Conservation (phyloP, 495 filamentous ascomycete species). For the Sordaria brevicollis region DNA sequence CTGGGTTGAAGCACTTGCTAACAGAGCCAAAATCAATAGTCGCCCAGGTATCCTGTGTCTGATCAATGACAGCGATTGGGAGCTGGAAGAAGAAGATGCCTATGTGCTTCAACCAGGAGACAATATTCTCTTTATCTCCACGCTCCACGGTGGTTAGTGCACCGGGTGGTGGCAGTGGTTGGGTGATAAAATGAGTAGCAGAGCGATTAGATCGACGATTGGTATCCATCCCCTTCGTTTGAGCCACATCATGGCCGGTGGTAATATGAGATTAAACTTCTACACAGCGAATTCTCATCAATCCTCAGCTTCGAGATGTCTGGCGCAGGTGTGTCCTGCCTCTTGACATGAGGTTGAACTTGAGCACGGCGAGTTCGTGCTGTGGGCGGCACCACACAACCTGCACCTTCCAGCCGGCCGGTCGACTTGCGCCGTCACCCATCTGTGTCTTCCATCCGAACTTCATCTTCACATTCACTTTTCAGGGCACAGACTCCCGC, state of each 20-base stretch:
- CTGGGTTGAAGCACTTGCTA: neutral
- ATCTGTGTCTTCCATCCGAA: neutral
- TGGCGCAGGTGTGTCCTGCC: neutral
- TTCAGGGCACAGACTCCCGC: neutral
- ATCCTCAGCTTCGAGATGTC: neutral
- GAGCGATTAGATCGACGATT: neutral
- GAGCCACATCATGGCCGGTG: neutral
- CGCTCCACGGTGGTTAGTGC: constrained; percentile 79
- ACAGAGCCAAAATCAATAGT: constrained; percentile 32
- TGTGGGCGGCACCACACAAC: neutral
- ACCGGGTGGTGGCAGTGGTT: neutral
- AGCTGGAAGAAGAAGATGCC: constrained; percentile 85
- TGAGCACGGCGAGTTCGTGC: neutral
- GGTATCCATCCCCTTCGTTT: neutral
- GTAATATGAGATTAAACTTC: neutral
- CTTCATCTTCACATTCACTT: neutral
- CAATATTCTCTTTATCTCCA: constrained; percentile 92
- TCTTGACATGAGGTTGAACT: neutral
- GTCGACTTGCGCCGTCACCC: neutral
- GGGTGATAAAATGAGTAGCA: neutral
- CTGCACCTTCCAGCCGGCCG: neutral
- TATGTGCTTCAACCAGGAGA: constrained; percentile 76
- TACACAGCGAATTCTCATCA: neutral
- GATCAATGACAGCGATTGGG: constrained; percentile 98
- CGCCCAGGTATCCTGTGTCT: constrained; percentile 95